Evolutionary conservation across 2,329 filamentous ascomycete genomes (phyloP).

Genomic region (Bretziella fagacearum): DNA sequence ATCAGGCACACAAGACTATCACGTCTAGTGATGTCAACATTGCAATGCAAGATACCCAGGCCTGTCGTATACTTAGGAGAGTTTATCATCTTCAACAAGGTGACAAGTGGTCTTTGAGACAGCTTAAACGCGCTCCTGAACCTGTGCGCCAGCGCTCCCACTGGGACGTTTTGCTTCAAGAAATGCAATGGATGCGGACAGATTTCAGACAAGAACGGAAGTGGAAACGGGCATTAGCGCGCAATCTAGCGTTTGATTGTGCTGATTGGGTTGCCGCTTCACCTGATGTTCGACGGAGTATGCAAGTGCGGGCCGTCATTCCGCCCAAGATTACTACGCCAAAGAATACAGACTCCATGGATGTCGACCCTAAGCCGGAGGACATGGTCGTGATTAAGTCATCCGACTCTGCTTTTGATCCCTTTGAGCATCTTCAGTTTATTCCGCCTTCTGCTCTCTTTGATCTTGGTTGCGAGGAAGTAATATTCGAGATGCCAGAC

Average conservation of each 20-base stretch:
- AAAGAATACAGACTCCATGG: conserved; percentile 18
- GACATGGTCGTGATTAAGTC: conserved; percentile 22
- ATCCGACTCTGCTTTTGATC: conserved; percentile 10
- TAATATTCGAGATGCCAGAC: conserved; percentile 59
- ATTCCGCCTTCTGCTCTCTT: conserved; percentile 65
- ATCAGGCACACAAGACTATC: conserved; percentile 75
- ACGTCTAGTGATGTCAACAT: conserved; percentile 73
- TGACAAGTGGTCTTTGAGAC: conserved; percentile 82
- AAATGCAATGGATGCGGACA: conserved; percentile 96
- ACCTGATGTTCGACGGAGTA: conserved; percentile 41
- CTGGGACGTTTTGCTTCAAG: conserved; percentile 70
- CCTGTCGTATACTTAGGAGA: conserved; percentile 67
- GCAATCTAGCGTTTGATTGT: conserved; percentile 66
- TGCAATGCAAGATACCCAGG: conserved; percentile 69
- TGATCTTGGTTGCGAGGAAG: conserved; percentile 62
- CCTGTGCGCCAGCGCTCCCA: conserved; percentile 62
- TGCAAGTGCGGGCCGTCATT: conserved; percentile 49
- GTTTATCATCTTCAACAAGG: conserved; percentile 84
- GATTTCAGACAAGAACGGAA: conserved; percentile 90
- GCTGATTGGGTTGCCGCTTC: conserved; percentile 60
- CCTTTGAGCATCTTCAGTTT: conserved; percentile 26
- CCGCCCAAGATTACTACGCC: conserved; percentile 24
- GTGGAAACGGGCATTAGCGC: conserved; percentile 74
- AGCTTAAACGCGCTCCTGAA: conserved; percentile 71
- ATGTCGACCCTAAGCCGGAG: conserved; percentile 27